Evolutionary conservation across 2,329 filamentous ascomycete genomes (phyloP).

Genomic region (Exutisphaerella laricina): DNA sequence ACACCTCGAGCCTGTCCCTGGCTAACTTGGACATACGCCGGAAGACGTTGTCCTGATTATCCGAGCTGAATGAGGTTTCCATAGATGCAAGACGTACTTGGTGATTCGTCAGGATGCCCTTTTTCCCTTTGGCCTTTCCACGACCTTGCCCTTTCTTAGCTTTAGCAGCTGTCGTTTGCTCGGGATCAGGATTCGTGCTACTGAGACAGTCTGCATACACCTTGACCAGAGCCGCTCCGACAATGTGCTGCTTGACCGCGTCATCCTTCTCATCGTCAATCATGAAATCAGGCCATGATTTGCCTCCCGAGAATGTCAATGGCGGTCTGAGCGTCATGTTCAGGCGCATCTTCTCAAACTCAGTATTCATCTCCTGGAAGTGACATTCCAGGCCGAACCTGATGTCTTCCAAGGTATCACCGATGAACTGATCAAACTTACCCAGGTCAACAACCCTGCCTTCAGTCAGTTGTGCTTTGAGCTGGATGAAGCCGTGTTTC

Average conservation of each 20-base stretch:
- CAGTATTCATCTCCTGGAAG: not conserved
- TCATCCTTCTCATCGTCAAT: not conserved
- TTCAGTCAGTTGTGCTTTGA: not conserved
- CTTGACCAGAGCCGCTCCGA: slow-evolving; percentile 2
- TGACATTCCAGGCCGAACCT: not conserved
- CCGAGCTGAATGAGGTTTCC: not conserved
- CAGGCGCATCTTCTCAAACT: not conserved
- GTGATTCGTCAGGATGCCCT: not conserved
- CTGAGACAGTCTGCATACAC: slow-evolving; percentile 1
- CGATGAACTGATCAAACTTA: slow-evolving; percentile 1
- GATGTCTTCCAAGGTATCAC: not conserved
- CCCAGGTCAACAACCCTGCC: slow-evolving; percentile 1
- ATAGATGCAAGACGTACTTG: not conserved
- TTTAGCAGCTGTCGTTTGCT: not conserved
- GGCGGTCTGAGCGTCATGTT: not conserved
- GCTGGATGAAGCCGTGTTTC: not conserved
- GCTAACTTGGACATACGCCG: not conserved
- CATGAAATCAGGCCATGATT: not conserved
- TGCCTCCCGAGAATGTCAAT: not conserved
- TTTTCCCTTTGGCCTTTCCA: not conserved
- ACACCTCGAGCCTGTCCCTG: not conserved
- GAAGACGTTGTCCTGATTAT: not conserved
- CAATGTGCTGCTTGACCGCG: not conserved
- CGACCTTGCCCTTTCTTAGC: not conserved
- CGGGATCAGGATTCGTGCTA: not conserved